Base-by-base conservation (phyloP, 2,329 filamentous ascomycete species). In the Sporothrix curviconia region DNA sequence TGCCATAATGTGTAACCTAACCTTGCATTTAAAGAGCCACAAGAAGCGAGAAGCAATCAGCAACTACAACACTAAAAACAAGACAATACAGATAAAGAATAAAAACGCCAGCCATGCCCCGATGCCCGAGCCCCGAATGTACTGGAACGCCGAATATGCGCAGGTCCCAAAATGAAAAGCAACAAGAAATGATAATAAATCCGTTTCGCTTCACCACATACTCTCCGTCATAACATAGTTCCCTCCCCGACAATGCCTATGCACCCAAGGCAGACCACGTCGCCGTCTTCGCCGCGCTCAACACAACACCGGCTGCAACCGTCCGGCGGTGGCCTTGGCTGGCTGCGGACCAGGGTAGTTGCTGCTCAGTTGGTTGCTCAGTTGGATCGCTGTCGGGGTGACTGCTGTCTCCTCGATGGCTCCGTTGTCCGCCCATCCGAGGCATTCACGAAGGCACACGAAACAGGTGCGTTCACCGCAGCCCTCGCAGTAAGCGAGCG, bases 261-360 rank as follows among this genome's bases (percentile, higher is more conserved):
- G 62, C 86, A 89, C 1, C 83, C 83, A 49, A 87, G 69, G 64
- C 86, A 89, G 59, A 83, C 79, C 5, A 87, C 78, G 49, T 88
- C 84, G 25, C 85, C 85, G 55, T 87, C 79, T 19, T 72, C 65
- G 0, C 84, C 85, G 24, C 75, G 76, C 67, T 89, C 86, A 3
- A 87, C 78, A 66, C 85, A 88, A 69, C 86, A 89, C 17, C 78
- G 76, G 65, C 85, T 87, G 67, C 86, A 89, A 88, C 74, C 63
- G 81, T 77, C 34, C 75, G 71, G 8, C 74, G 71, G 62, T 84
- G 81, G 7, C 76, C 76, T 12, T 64, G 63, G 49, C 66, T 67
- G 30, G 66, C 67, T 0, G 68, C 70, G 0, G 67, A 65, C 72
- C 74, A 77, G n/a, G 61, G 56, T 36, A 58, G 55, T 12, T 42